These are phyloP conservation scores for Hypoxylon subgilvum DNA, from an alignment of 495 filamentous ascomycete genomes.

Conservation along the genomic window DNA sequence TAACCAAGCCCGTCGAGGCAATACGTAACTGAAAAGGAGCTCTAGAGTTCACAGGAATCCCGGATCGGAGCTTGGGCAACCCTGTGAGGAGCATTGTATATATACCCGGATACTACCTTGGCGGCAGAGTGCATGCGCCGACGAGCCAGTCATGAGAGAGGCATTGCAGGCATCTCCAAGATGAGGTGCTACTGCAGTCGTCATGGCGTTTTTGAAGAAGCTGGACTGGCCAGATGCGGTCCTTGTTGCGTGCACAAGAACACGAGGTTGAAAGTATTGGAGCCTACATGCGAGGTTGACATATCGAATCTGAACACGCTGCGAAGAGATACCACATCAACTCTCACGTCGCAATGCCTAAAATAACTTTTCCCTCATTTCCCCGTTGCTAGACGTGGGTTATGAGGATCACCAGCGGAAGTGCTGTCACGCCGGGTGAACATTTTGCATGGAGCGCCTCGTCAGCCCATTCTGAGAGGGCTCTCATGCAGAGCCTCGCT, in stretches of 20 bases:
- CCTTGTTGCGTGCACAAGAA: slow-evolving; percentile 10
- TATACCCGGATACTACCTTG: slow-evolving; percentile 46
- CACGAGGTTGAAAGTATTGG: slow-evolving; percentile 19
- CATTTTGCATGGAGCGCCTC: not conserved
- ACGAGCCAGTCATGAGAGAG: slow-evolving; percentile 18
- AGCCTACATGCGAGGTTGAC: slow-evolving; percentile 14
- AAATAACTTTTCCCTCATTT: slow-evolving; percentile 9
- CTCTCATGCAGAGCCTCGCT: slow-evolving; percentile 5
- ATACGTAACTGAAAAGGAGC: slow-evolving; percentile 10
- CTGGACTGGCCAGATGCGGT: slow-evolving; percentile 20
- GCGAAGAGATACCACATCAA: slow-evolving; percentile 7
- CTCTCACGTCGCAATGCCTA: slow-evolving; percentile 2
- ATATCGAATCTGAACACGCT: not conserved
- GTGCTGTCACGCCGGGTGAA: not conserved
- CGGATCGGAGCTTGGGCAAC: slow-evolving; percentile 22
- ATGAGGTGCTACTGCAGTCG: slow-evolving; percentile 13
- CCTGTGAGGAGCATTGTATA: slow-evolving; percentile 32
- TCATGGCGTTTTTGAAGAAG: slow-evolving; percentile 19
- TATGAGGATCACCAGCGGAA: not conserved
- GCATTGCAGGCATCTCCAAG: slow-evolving; percentile 15
- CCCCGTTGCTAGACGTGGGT: not conserved
- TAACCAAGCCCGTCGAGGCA: slow-evolving; percentile 4
- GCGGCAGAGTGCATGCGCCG: slow-evolving; percentile 25
- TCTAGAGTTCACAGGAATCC: slow-evolving; percentile 13
- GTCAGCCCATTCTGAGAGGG: not conserved